Evolutionary conservation across 768 basidiomycete genomes (phyloP), one percentile per base, ranked within the genome.

Genomic region (Suillus cothurnatus): DNA sequence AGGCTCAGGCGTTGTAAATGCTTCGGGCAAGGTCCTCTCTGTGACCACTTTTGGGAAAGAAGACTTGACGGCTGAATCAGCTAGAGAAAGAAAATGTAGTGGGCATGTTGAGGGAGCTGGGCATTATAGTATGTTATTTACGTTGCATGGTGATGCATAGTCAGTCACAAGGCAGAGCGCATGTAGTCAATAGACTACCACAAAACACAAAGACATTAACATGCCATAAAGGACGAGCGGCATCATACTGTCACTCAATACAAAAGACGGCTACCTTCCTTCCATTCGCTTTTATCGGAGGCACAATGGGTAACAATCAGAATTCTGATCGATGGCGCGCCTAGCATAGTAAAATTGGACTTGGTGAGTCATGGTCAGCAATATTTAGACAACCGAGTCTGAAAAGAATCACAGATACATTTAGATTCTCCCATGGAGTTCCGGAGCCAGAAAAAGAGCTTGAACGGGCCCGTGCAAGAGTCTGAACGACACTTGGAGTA

Each of bases 1-100:
- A 68, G 17, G 82, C 77, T 0, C 68, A 4, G 71, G 63, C 11
- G n/a, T 68, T 1, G 28, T 80, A 23, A 31, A 53, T 36, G 66
- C 34, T 36, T 57, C 55, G 14, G 50, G 63, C 19, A 68, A 59
- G 31, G 65, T 76, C 57, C 19, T 70, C 21, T 72, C 74, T 4
- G 78, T 91, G 49, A 81, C 73, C 11, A 84, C 88, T 4, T 75
- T 83, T 50, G 89, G 88, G 3, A 82, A 80, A 34, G 87, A 83
- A 61, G 78, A 76, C 34, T 83, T 81, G 0, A 92, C 90, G 2
- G 77, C 68, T 4, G 88, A 91, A 62, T 61, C 68, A 4, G 4
- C 21, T 21, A 74, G 77, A 6, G 66, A 69, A 19, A 55, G n/a
- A n/a, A n/a, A n/a, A 28, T 7, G 39, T 76, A 50, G 64, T 79